Percentiles rank a stretch among this genome's conserved stretches.
Evolutionary conservation across 805 yeast genomes (phyloP).

Genomic region (Jamesozyma piceae): DNA sequence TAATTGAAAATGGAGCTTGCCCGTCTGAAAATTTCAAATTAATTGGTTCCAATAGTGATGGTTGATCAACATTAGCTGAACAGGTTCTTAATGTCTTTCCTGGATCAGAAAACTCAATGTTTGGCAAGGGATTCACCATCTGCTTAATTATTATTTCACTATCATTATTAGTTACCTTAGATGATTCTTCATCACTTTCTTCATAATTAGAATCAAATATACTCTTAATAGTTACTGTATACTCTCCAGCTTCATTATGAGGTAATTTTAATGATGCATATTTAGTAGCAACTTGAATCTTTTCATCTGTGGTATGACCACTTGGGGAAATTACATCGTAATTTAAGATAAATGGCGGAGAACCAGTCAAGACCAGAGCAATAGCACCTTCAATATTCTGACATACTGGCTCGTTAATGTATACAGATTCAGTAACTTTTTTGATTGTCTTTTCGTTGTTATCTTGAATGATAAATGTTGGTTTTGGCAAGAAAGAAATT

Average conservation of each 20-base stretch:
- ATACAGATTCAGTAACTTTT: conserved; percentile 18
- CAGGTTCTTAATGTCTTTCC: conserved; percentile 46
- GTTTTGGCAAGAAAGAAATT: conserved; percentile 39
- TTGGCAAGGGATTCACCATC: conserved; percentile 54
- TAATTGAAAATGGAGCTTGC: conserved; percentile 49
- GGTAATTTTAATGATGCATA: conserved; percentile 40
- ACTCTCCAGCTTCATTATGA: conserved; percentile 46
- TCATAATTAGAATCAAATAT: conserved; percentile 59
- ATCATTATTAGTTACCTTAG: neutral
- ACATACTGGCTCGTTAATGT: conserved; percentile 36
- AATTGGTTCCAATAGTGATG: conserved; percentile 38
- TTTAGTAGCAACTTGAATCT: conserved; percentile 43
- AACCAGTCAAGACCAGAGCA: conserved; percentile 46
- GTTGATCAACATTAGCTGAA: conserved; percentile 31
- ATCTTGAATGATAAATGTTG: conserved; percentile 36
- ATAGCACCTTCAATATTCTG: conserved; percentile 40
- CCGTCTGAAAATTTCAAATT: conserved; percentile 47
- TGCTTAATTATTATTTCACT: conserved; percentile 37
- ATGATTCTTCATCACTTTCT: conserved; percentile 27
- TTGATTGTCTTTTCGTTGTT: conserved; percentile 19
- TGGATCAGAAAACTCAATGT: conserved; percentile 39
- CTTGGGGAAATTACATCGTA: conserved; percentile 54
- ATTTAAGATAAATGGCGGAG: conserved; percentile 59
- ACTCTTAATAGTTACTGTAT: conserved; percentile 49
- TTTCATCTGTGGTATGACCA: conserved; percentile 35